Evolutionary conservation across 352 stramenopile genomes (phyloP).

Genomic region (Phytophthora tubulina): DNA sequence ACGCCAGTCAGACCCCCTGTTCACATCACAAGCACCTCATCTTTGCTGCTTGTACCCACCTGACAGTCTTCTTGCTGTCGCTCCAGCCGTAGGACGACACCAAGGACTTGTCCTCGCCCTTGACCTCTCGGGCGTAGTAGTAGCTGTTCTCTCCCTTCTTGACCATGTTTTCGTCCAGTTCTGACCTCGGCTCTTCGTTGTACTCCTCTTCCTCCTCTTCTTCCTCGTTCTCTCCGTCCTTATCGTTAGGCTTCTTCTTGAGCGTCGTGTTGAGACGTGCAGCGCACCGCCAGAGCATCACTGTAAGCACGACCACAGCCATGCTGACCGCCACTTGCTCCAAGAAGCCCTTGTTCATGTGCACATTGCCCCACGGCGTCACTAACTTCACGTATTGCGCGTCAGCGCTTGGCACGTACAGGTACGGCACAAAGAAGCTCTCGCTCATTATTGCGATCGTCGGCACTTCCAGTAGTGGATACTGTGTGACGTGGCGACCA

Average conservation of each 20-base stretch:
- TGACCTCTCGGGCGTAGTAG: conserved; percentile 77
- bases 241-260: conserved; percentile 33
- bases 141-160: conserved; percentile 86
- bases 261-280: conserved; percentile 45
- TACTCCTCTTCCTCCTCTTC: conserved; percentile 26
- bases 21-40: not conserved
- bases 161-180: conserved; percentile 70
- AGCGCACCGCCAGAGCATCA: conserved; percentile 49
- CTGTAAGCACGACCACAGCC: conserved; percentile 47
- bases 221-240: conserved; percentile 16
- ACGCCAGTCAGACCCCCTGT: not conserved
- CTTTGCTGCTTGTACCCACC: conserved; percentile 28
- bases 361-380: conserved; percentile 71
- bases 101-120: conserved; percentile 51
- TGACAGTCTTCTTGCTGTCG: conserved; percentile 75
- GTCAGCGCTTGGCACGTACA: conserved; percentile 72
- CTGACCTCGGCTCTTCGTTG: conserved; percentile 42
- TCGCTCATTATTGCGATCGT: conserved; percentile 31
- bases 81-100: conserved; percentile 87
- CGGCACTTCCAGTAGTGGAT: not conserved
- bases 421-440: conserved; percentile 75
- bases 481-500: conserved; percentile 28
- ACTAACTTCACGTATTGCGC: conserved; percentile 74
- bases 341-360: conserved; percentile 62
- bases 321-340: conserved; percentile 51